Evolutionary conservation across 768 basidiomycete genomes (phyloP).

Genomic region (Plicaturopsis crispa): DNA sequence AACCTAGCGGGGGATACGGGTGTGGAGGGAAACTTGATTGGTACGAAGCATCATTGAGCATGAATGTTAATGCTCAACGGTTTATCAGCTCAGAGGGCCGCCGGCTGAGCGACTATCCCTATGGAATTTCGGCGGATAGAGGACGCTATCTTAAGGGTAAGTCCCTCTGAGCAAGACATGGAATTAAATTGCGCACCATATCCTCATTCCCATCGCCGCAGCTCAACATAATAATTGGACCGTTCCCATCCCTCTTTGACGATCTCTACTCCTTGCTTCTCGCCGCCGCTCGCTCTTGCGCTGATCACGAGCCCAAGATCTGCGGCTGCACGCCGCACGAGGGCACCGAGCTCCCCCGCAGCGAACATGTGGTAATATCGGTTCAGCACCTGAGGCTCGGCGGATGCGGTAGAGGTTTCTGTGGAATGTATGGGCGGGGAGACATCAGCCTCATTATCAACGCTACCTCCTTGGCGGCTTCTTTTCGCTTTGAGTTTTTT

Average conservation of each 20-base stretch:
- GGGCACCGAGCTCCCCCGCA: constrained; percentile 60
- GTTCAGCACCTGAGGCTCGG: constrained; percentile 49
- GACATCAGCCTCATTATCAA: background rate
- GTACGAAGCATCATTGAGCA: too few relatives aligned
- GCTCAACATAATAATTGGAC: constrained; percentile 82
- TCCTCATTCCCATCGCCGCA: constrained; percentile 50
- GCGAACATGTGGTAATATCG: constrained; percentile 97
- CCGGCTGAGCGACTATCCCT: too few relatives aligned
- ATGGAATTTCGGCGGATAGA: too few relatives aligned
- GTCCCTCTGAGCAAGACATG: too few relatives aligned
- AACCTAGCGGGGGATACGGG: too few relatives aligned
- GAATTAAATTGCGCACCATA: background rate
- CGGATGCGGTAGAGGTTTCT: constrained; percentile 1
- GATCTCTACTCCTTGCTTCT: constrained; percentile 49
- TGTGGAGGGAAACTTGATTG: too few relatives aligned
- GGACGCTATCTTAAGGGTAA: too few relatives aligned
- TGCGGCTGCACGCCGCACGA: constrained; percentile 57
- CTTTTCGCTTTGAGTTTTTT: constrained; percentile 8
- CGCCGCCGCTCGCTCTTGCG: constrained; percentile 10
- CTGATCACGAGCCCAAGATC: constrained; percentile 51
- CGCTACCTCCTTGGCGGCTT: too few relatives aligned
- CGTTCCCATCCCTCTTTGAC: constrained; percentile 78
- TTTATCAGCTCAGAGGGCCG: too few relatives aligned
- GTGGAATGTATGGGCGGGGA: background rate
- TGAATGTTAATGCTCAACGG: too few relatives aligned